Base-by-base conservation (phyloP, 345 rosid genomes). In the Trapa bicornis region DNA sequence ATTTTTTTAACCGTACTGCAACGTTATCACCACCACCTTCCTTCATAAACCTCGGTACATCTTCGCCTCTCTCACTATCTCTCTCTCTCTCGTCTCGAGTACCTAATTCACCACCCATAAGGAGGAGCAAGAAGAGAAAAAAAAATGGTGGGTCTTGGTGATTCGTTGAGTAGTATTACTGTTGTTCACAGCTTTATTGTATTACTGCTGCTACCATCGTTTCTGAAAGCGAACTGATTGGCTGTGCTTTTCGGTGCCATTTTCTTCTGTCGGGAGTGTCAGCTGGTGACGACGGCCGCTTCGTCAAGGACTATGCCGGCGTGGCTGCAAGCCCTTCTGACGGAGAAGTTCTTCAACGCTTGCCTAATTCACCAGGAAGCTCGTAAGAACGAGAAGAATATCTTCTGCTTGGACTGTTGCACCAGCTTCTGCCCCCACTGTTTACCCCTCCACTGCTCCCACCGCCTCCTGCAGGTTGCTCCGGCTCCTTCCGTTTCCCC, bases 321-420 rank as follows among this genome's bases (percentile, higher is more conserved):
- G 42, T 80, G 77, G 80, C 73, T 80, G 42, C 50, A 65, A 32
- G 66, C 70, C 13, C 70, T 80, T 42, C 70, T 74, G 9, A 47
- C 66, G 5, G 73, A 80, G 61, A 80, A 77, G 43, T 77, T 77
- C 72, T 80, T 77, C 58, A 70, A 65, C 29, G 73, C 75, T 9
- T 80, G 80, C 64, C 17, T 35, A 32, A 36, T 67, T 69, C 83
- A 77, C 73, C 70, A 73, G 57, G 75, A 66, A 15, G 68, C 47
- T 5, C 72, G 67, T 54, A 77, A 80, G 58, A 80, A 76, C 62
- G 80, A 80, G 14, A 80, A 67, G 69, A 74, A 80, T 60, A 68
- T 70, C 8, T 74, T 72, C 53, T 76, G 80, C 71, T 74, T 80
- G 71, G 77, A 72, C 70, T 77, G 80, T 53, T 72, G 75, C 71